Evolutionary conservation across 805 yeast species (phyloP).

Genomic region (Hanseniaspora pseudoguilliermondii): DNA sequence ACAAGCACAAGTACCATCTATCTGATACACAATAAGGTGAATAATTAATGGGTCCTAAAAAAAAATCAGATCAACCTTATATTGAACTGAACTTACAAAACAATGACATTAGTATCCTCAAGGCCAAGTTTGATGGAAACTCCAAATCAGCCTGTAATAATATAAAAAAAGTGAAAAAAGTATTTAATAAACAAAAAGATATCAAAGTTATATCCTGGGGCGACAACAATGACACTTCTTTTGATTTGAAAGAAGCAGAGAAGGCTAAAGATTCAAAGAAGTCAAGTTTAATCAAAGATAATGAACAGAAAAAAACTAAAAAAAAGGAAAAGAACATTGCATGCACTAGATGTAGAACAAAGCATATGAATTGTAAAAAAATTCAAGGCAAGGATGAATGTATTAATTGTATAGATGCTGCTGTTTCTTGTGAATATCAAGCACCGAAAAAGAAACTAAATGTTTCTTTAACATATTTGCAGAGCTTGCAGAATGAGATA

Average conservation of each 20-base stretch:
- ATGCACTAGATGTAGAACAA: constrained; percentile 54
- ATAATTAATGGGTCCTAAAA: not conserved
- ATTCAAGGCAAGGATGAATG: constrained; percentile 26
- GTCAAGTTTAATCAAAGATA: not conserved
- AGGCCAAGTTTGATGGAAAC: not conserved
- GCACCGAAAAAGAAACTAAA: constrained; percentile 63
- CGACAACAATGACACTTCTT: not conserved
- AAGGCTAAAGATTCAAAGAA: not conserved
- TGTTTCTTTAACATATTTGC: constrained; percentile 57
- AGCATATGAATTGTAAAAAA: constrained; percentile 52
- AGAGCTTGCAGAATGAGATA: constrained; percentile 55
- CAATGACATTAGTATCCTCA: not conserved
- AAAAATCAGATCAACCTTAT: not conserved
- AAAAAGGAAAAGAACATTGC: constrained; percentile 23
- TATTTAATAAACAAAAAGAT: not conserved
- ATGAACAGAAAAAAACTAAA: not conserved
- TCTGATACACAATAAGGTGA: not conserved
- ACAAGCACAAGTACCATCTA: not conserved
- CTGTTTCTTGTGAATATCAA: constrained; percentile 51
- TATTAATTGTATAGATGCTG: constrained; percentile 43
- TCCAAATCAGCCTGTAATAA: not conserved
- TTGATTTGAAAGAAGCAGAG: not conserved
- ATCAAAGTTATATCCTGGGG: not conserved
- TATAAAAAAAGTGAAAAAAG: not conserved
- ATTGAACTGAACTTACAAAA: not conserved